Conservation (phyloP, 2,329 filamentous ascomycete species). For the Boeremia lycopersici region DNA sequence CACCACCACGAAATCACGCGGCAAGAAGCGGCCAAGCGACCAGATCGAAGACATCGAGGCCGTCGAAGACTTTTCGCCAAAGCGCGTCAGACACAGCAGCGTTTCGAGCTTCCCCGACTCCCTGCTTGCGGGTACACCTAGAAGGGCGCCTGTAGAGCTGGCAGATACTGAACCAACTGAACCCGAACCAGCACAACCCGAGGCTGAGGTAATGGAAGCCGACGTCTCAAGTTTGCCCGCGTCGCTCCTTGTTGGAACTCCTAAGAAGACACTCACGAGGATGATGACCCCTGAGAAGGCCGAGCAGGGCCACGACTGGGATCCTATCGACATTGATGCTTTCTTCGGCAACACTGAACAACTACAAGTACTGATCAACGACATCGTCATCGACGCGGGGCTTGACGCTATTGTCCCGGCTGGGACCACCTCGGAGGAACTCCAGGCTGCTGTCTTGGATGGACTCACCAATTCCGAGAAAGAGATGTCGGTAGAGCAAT, state of each 20-base stretch:
- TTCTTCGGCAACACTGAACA: constrained; percentile 58
- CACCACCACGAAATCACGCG: constrained; percentile 4
- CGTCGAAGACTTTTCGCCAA: constrained; percentile 9
- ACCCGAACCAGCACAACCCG: neutral
- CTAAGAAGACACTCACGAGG: constrained; percentile 35
- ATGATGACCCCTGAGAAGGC: constrained; percentile 21
- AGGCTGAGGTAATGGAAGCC: constrained; percentile 5
- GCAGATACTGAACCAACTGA: constrained; percentile 17
- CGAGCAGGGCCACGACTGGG: constrained; percentile 62
- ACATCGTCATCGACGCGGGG: constrained; percentile 37
- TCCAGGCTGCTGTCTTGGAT: constrained; percentile 60
- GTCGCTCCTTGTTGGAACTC: constrained; percentile 43
- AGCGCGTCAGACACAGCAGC: constrained; percentile 27
- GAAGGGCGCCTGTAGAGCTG: constrained; percentile 22
- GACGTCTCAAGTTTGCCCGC: constrained; percentile 28
- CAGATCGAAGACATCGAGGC: constrained; percentile 15
- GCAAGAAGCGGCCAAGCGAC: constrained; percentile 28
- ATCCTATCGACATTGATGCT: constrained; percentile 74
- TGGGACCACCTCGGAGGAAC: constrained; percentile 31
- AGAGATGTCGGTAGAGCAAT: constrained; percentile 91
- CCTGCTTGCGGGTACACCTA: constrained; percentile 31
- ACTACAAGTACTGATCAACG: constrained; percentile 29
- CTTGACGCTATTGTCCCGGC: constrained; percentile 36
- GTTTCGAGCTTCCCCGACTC: constrained; percentile 30
- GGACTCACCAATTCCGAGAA: constrained; percentile 78